phyloP scores from a whole-genome alignment of 2,329 filamentous ascomycete genomes.

The Penicillium polonicum region DNA sequence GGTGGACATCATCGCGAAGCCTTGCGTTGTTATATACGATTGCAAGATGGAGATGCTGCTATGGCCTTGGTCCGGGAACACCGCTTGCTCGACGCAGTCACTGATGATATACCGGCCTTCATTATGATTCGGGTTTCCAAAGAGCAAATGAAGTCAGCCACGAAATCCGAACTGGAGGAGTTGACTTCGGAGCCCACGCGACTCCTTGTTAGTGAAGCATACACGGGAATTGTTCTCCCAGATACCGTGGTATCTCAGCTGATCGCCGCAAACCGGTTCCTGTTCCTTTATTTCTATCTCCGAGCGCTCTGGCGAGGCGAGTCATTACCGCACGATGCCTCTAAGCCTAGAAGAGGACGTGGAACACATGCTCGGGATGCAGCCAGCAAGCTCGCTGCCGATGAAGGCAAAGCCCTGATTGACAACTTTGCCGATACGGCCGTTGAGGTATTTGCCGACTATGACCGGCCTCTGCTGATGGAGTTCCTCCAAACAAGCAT shows the following conservation, averaged over 20 bases:
- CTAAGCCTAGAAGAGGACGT: constrained; percentile 37
- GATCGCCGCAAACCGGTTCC: constrained; percentile 61
- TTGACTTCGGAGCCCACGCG: constrained; percentile 79
- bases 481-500: constrained; percentile 82
- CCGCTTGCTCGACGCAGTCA: constrained; percentile 84
- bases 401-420: constrained; percentile 67
- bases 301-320: constrained; percentile 80
- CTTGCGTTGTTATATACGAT: constrained; percentile 79
- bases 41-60: constrained; percentile 87
- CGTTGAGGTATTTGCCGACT: constrained; percentile 80
- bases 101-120: constrained; percentile 86
- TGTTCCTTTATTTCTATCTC: constrained; percentile 91
- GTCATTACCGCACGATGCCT: constrained; percentile 48
- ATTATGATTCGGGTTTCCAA: constrained; percentile 81
- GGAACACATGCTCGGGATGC: constrained; percentile 42
- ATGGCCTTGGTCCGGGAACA: constrained; percentile 83
- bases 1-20: constrained; percentile 80
- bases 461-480: constrained; percentile 77
- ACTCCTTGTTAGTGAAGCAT: constrained; percentile 85
- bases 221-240: constrained; percentile 79
- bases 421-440: constrained; percentile 85
- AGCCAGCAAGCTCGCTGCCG: constrained; percentile 50
- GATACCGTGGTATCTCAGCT: constrained; percentile 77
- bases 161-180: constrained; percentile 70
- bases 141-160: constrained; percentile 64